phyloP scores from a whole-genome alignment of 208 protist species.

The Sergeia podlipaevii region DNA sequence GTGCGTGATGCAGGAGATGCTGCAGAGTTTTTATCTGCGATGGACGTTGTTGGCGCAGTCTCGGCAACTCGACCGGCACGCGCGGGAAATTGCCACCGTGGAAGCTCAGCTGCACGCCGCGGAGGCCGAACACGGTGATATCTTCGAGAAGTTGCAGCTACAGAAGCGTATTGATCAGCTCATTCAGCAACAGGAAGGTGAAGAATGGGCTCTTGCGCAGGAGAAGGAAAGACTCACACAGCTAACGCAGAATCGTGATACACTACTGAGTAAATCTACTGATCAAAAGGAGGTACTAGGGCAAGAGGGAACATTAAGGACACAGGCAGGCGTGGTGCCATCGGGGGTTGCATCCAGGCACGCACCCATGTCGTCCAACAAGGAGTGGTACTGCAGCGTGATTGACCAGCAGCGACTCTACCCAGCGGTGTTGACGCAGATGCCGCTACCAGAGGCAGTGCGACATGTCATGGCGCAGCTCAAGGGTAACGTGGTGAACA shows the following conservation, averaged over 20 bases:
- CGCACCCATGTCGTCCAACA: conserved; percentile 33
- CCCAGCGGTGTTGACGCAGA: conserved; percentile 58
- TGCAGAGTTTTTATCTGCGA: conserved; percentile 29
- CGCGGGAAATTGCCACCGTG: conserved; percentile 27
- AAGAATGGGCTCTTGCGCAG: conserved; percentile 29
- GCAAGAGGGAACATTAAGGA: too few species aligned
- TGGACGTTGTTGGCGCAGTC: conserved; percentile 46
- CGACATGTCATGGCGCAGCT: conserved; percentile 79
- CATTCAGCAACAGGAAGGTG: conserved; percentile 32
- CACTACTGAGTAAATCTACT: background rate
- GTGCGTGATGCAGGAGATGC: conserved; percentile 27
- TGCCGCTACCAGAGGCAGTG: conserved; percentile 56
- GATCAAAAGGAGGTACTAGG: too few species aligned
- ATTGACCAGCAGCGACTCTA: conserved; percentile 61
- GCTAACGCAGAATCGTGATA: conserved; percentile 14
- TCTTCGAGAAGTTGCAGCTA: conserved; percentile 84
- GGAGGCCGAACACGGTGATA: conserved; percentile 59
- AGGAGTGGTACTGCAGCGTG: conserved; percentile 29
- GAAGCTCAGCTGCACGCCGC: conserved; percentile 36
- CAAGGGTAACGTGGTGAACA: conserved; percentile 83
- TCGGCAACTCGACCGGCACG: conserved; percentile 15
- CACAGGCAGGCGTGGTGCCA: too few species aligned
- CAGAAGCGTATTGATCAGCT: conserved; percentile 72
- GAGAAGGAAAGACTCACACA: conserved; percentile 15
- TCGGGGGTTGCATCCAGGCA: too few species aligned